Conservation (phyloP, 1,139 yeast genomes). For the Geotrichum klebahnii region DNA sequence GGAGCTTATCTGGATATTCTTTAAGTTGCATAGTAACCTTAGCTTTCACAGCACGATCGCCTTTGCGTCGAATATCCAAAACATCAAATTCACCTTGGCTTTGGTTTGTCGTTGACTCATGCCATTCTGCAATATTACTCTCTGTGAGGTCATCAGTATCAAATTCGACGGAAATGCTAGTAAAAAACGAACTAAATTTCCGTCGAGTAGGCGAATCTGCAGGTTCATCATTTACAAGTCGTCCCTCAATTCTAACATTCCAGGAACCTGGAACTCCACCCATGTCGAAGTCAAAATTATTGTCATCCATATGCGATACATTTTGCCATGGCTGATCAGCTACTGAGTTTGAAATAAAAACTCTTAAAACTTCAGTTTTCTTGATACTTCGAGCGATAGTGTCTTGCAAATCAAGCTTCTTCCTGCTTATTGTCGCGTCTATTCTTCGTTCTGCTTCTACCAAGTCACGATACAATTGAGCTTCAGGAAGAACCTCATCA, state of each 20-base stretch:
- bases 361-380: conserved; percentile 59
- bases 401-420: conserved; percentile 81
- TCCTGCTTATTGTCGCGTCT: conserved; percentile 77
- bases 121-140: conserved; percentile 60
- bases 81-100: conserved; percentile 68
- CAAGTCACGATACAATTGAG: conserved; percentile 62
- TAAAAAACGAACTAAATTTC: conserved; percentile 74
- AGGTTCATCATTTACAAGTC: conserved; percentile 51
- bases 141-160: conserved; percentile 41
- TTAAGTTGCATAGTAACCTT: conserved; percentile 77
- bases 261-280: conserved; percentile 51
- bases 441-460: conserved; percentile 73
- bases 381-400: conserved; percentile 44
- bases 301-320: conserved; percentile 36
- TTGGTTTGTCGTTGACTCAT: conserved; percentile 40
- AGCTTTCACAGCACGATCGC: conserved; percentile 61
- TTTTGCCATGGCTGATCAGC: conserved; percentile 91
- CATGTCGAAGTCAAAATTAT: conserved; percentile 38
- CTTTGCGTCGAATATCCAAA: conserved; percentile 76
- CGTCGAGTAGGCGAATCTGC: conserved; percentile 44
- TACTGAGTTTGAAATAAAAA: conserved; percentile 76
- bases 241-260: conserved; percentile 87
- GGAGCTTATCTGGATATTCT: conserved; percentile 61
- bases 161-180: conserved; percentile 80
- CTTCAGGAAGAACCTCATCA: conserved; percentile 65